Evolutionary conservation across 2,329 filamentous ascomycete species (phyloP), one percentile per base, ranked within the genome.

Genomic region (Emergomyces africanus): DNA sequence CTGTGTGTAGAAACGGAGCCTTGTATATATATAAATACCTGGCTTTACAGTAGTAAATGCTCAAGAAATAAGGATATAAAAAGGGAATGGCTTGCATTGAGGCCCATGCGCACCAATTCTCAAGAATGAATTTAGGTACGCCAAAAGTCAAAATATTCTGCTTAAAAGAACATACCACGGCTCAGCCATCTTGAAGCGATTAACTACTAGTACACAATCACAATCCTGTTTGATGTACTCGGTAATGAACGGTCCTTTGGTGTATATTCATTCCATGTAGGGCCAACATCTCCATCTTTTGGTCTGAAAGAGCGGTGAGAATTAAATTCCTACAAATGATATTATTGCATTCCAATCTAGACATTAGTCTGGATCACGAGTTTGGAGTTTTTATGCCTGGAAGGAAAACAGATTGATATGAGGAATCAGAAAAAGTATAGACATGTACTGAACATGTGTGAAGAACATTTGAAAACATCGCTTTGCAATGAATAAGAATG

Each of bases 301-400:
- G 30, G 54, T 15, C 12, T 14, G 37, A 55, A 55, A 55, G 39
- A 55, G 54, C 54, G 39, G 54, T 55, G 54, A 55, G 39, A 44
- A 55, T 44, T n/a, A 33, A 14, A 42, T 44, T 15, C 10, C 33
- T 33, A 35, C 18, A 37, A 54, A 10, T 51, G 49, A 35, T n/a
- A 51, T 51, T 33, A 30, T n/a, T n/a, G 48, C 48, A 50, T 33
- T 50, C 15, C 48, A n/a, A 14, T 46, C 42, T 5, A 46, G 1
- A 46, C 5, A 46, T 3, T 9, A 20, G 15, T 46, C 3, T n/a
- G 42, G 14, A 8, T 20, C 18, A n/a, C n/a, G n/a, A n/a, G n/a
- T n/a, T n/a, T n/a, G n/a, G n/a, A n/a, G n/a, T n/a, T n/a, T n/a
- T n/a, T n/a, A n/a, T n/a, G 30, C 3, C 12, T 20, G 9, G 49